phyloP scores from a whole-genome alignment of 805 yeast species.

The Candida cerambycidarum region DNA sequence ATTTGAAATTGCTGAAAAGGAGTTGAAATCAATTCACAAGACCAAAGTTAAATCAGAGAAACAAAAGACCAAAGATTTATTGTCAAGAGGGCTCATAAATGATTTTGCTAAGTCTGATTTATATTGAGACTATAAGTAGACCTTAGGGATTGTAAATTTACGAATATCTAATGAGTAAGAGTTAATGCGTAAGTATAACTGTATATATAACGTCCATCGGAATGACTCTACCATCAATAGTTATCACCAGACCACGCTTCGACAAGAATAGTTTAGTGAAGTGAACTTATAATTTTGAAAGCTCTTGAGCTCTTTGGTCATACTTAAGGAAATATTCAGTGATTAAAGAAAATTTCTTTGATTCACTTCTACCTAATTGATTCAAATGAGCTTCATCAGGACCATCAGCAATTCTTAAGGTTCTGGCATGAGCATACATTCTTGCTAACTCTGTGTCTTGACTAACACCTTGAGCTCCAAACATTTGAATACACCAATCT shows the following conservation, averaged over 20 bases:
- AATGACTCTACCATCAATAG: no score
- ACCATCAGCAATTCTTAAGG: slow-evolving; percentile 65
- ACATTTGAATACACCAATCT: slow-evolving; percentile 65
- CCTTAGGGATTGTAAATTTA: no score
- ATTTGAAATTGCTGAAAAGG: slow-evolving; percentile 59
- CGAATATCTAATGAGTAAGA: slow-evolving; percentile 3
- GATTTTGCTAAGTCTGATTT: slow-evolving; percentile 57
- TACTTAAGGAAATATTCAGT: slow-evolving; percentile 34
- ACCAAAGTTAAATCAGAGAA: slow-evolving; percentile 42
- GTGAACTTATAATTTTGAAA: slow-evolving; percentile 25
- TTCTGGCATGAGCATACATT: slow-evolving; percentile 51
- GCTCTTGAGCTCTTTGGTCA: slow-evolving; percentile 18
- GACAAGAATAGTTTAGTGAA: no score
- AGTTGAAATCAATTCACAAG: slow-evolving; percentile 29
- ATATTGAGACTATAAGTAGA: slow-evolving; percentile 44
- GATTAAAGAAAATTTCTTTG: slow-evolving; percentile 35
- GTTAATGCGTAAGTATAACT: neutral
- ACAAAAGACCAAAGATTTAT: slow-evolving; percentile 47
- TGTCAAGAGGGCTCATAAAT: slow-evolving; percentile 54
- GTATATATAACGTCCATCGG: neutral
- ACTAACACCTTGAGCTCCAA: slow-evolving; percentile 65
- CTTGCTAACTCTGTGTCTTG: slow-evolving; percentile 60
- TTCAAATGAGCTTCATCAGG: slow-evolving; percentile 66
- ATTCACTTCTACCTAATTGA: slow-evolving; percentile 53
- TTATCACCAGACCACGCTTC: no score